Base-by-base conservation (phyloP, 495 filamentous ascomycete species). In the Xylaria flabelliformis region DNA sequence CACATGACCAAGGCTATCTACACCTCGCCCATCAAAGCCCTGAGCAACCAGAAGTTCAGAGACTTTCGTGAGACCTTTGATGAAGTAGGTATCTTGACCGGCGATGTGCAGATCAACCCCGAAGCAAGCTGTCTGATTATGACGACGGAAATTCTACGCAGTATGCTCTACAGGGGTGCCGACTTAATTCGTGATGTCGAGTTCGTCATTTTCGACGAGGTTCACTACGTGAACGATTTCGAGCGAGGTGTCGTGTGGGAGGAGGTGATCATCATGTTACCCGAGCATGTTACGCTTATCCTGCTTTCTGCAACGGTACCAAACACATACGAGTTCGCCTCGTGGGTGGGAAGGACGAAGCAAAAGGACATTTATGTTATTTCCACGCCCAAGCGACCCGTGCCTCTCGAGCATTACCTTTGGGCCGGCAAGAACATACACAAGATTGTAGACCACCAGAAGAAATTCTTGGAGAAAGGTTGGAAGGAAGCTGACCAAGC, bases 1-100 rank as follows among this genome's bases (percentile, higher is more conserved):
- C 96, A 98, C 79, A 98, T 98, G 96, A 99, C 96, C 36, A 99
- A 99, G 78, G 95, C 96, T 39, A 98, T 99, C 74, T 99, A 99
- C 80, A 99, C 96, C 1, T 99, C 96, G 6, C 96, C 96, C 3
- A 99, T 99, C 84, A 99, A 99, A 84, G 96, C 96, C 2, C 86
- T 99, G 69, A 98, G 95, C 81, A 99, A 99, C 78, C 96, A 99
- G 80, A 99, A 99, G 80, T 99, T 98, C 80, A 88, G 96, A 67
- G 96, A 99, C 79, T 99, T 99, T 79, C 87, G 94, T 42, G 87
- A 91, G 50, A 88, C 85, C 0, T 98, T 99, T 74, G 93, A 96
- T 66, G 97, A 98, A 79, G 96, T 99, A 39, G 96, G 96, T 44
- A 99, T 99, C 76, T 80, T 99, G 71, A 99, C 96, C 0, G 96